A percentile compares a stretch with the other conserved stretches of the same genome.
These are phyloP conservation scores for Pleurotus ostreatus DNA, from an alignment of 768 basidiomycete species.

Conservation along the genomic window DNA sequence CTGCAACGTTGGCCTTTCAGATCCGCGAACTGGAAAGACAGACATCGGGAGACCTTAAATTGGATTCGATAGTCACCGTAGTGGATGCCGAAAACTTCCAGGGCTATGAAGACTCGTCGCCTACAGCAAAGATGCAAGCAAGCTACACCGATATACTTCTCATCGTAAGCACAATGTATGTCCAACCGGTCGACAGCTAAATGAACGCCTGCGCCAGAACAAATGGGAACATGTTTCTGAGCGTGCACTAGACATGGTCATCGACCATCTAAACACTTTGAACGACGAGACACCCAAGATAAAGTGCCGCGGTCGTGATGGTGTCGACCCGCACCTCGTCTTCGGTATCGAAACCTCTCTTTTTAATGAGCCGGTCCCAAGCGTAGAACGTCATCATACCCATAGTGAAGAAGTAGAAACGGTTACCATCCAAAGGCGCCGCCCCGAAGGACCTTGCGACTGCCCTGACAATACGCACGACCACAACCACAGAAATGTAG, in stretches of 20 bases:
- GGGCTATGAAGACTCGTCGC: slow-evolving; percentile 90
- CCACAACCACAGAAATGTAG: slow-evolving; percentile 15
- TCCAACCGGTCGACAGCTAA: background rate
- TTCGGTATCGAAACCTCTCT: slow-evolving; percentile 90
- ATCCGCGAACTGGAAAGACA: slow-evolving; percentile 85
- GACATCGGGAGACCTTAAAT: slow-evolving; percentile 66
- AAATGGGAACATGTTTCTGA: slow-evolving; percentile 89
- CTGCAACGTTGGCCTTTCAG: slow-evolving; percentile 92
- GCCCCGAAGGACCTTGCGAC: slow-evolving; percentile 8
- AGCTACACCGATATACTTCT: slow-evolving; percentile 91
- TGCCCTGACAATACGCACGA: slow-evolving; percentile 14
- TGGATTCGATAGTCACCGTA: slow-evolving; percentile 91
- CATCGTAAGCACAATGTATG: slow-evolving; percentile 48
- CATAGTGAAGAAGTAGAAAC: slow-evolving; percentile 84
- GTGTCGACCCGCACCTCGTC: slow-evolving; percentile 73
- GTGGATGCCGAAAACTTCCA: slow-evolving; percentile 88
- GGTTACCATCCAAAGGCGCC: slow-evolving; percentile 53
- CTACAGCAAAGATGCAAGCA: slow-evolving; percentile 93
- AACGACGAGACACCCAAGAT: slow-evolving; percentile 91
- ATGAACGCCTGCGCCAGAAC: slow-evolving; percentile 44
- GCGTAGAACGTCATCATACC: slow-evolving; percentile 27
- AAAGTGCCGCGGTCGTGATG: slow-evolving; percentile 54
- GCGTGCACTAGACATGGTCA: slow-evolving; percentile 71
- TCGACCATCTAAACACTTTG: slow-evolving; percentile 85
- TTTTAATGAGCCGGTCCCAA: slow-evolving; percentile 33